A percentile compares a stretch with the other conserved stretches of the same genome.
Conservation (phyloP, 768 basidiomycete genomes). For the Hirschioporus abietinus region DNA sequence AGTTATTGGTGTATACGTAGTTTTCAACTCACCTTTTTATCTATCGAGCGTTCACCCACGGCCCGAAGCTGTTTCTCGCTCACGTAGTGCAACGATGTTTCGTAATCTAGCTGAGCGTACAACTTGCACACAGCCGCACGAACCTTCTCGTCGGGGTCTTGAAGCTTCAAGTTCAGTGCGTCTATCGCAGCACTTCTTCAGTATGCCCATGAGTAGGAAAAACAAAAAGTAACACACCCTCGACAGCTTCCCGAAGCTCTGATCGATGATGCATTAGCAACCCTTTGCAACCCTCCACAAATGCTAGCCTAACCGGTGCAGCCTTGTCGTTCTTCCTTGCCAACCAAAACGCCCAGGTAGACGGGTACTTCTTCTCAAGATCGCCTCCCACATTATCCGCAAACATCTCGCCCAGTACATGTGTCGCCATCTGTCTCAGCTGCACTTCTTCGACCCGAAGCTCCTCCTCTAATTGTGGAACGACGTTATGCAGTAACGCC, state of each 20-base stretch:
- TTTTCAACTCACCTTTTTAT: conserved; percentile 66
- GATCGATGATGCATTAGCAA: conserved; percentile 53
- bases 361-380: conserved; percentile 72
- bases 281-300: conserved; percentile 64
- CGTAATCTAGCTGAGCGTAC: conserved; percentile 84
- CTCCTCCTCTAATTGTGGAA: conserved; percentile 91
- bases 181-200: conserved; percentile 31
- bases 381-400: conserved; percentile 59
- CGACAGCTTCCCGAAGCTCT: conserved; percentile 63
- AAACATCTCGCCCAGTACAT: conserved; percentile 88
- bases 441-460: conserved; percentile 68
- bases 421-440: conserved; percentile 75
- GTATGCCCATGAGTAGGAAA: not conserved
- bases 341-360: conserved; percentile 84
- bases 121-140: conserved; percentile 79
- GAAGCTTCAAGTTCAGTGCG: conserved; percentile 55
- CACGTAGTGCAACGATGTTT: conserved; percentile 81
- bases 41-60: conserved; percentile 68
- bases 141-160: conserved; percentile 90
- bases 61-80: conserved; percentile 52
- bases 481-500: conserved; percentile 77
- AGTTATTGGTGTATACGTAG: not conserved
- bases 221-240: conserved; percentile 47
- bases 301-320: conserved; percentile 63
- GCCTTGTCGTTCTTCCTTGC: conserved; percentile 73